Base-by-base conservation (phyloP, 1,139 yeast genomes). In the Magnusiomyces suaveolens region DNA sequence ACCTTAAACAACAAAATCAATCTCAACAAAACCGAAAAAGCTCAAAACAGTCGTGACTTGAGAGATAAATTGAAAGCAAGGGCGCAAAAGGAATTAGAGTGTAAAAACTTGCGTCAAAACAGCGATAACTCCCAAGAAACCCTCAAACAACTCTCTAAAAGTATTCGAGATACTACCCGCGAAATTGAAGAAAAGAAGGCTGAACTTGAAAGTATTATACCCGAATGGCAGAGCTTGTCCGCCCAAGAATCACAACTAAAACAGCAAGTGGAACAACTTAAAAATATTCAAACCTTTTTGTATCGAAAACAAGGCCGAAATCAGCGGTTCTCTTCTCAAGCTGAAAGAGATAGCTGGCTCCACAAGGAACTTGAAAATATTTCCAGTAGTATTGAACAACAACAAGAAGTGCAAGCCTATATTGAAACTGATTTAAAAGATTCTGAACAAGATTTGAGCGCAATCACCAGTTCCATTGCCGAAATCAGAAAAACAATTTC, bases 241-340 rank as follows among this genome's bases (percentile, higher is more conserved):
- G 59, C 62, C 0, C 65, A 71, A 53, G 88, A 85, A 64, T 52
- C 63, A 0, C 62, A 62, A 0, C 59, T 76, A 16, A 78, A 78
- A 57, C 60, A 66, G 1, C 66, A 73, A 50, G 68, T 85, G 41
- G 64, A 72, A 1, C 73, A 74, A 18, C 65, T 81, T 46, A 75
- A 76, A 53, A 73, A 81, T 1, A 75, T 72, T 41, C 89, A 85
- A 66, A 75, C 87, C 60, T 76, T 82, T 8, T 69, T 90, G 10
- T 79, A 85, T 55, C 75, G 88, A 14, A 90, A 89, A 64, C 87
- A 84, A 62, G 88, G 85, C 48, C 78, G 92, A 55, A 80, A 80
- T 60, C 77, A 82, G 46, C 78, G 80, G 60, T 89, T 87, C 62
- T 61, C 69, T 1, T 69, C 77, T 12, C 76, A 77, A 58, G 65